A percentile compares a stretch with the other conserved stretches of the same genome.
Conservation (phyloP, 805 yeast genomes). For the Nakazawaea wyomingensis region DNA sequence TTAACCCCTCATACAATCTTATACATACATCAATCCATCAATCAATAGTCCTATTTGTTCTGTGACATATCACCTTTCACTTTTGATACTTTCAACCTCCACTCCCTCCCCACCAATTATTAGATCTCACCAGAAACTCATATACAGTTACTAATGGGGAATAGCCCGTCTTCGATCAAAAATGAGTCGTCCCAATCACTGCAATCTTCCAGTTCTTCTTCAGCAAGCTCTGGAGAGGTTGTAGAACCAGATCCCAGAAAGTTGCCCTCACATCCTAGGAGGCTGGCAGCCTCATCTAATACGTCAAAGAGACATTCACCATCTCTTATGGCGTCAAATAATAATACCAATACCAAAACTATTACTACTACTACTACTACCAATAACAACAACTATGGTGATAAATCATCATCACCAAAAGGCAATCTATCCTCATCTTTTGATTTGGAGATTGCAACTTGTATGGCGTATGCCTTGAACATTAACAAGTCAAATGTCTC, state of each 20-base stretch:
- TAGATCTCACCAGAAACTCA: no score
- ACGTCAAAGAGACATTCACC: constrained; percentile 1
- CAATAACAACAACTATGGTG: not conserved
- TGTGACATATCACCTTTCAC: no score
- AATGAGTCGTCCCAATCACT: constrained; percentile 11
- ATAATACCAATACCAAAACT: not conserved
- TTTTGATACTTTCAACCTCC: no score
- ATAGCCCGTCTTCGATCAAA: constrained; percentile 13
- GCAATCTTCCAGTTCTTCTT: constrained; percentile 1
- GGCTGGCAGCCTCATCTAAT: constrained; percentile 12
- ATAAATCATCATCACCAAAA: not conserved
- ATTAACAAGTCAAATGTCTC: constrained; percentile 8
- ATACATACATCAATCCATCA: no score
- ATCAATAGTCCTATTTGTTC: no score
- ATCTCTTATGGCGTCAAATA: not conserved
- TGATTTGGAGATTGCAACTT: constrained; percentile 41
- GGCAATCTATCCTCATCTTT: constrained; percentile 14
- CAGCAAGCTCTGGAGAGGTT: constrained; percentile 5
- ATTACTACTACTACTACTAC: not conserved
- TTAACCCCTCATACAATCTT: no score
- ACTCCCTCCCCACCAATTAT: no score
- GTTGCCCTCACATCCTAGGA: constrained; percentile 6
- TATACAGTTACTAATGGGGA: constrained; percentile 11
- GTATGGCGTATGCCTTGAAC: constrained; percentile 36
- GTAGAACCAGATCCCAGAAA: constrained; percentile 11